phyloP scores from a whole-genome alignment of 305 asterid species.

The Fraxinus dipetala region DNA sequence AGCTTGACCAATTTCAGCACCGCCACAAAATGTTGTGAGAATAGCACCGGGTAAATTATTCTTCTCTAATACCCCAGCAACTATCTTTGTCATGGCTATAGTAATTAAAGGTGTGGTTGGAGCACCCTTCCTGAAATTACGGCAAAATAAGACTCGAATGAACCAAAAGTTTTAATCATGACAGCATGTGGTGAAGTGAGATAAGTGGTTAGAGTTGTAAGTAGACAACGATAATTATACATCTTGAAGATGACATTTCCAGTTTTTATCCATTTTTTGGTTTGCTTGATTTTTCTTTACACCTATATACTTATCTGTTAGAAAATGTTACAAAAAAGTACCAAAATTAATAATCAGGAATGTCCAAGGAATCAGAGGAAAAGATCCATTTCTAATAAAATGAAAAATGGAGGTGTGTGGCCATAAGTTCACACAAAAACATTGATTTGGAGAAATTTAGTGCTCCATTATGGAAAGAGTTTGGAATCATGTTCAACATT shows the following conservation, averaged over 20 bases:
- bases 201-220: not conserved
- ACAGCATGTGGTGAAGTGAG: not conserved
- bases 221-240: not conserved
- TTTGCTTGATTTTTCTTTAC: not conserved
- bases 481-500: not conserved
- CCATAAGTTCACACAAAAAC: not conserved
- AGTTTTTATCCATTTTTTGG: not conserved
- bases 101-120: constrained; percentile 93
- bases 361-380: not conserved
- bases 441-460: not conserved
- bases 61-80: constrained; percentile 81
- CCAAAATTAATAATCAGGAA: not conserved
- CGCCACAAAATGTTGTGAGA: constrained; percentile 91
- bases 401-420: not conserved
- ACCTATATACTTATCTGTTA: not conserved
- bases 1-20: constrained; percentile 91
- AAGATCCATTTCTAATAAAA: not conserved
- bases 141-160: not conserved
- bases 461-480: constrained; percentile 9
- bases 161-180: not conserved
- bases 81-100: constrained; percentile 76
- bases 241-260: not conserved
- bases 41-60: constrained; percentile 89
- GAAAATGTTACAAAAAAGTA: not conserved
- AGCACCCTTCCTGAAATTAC: constrained; percentile 62